Evolutionary conservation across 179 eudicot species (phyloP).

Genomic region (Actinidia polygama): DNA sequence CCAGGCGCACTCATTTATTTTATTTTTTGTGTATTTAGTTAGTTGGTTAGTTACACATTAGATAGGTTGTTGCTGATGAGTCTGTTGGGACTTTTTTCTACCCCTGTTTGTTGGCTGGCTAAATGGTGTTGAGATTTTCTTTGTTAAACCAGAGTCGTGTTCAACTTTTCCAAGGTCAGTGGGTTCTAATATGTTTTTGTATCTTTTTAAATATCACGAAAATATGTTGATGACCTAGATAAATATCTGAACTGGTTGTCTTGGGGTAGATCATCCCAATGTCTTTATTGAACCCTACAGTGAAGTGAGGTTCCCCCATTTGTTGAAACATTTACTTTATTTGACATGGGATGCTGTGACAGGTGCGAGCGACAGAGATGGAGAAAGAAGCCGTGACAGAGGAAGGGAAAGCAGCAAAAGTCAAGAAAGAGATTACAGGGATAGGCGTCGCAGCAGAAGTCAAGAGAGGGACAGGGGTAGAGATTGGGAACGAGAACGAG

Average conservation of each 20-base stretch:
- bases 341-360: slow-evolving; percentile 16
- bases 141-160: neutral
- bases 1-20: neutral
- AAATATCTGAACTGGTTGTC: neutral
- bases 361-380: slow-evolving; percentile 69
- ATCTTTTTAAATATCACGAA: neutral
- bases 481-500: slow-evolving; percentile 59
- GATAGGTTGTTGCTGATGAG: neutral
- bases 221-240: neutral
- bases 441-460: slow-evolving; percentile 64
- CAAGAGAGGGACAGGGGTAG: slow-evolving; percentile 60
- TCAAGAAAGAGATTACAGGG: slow-evolving; percentile 52
- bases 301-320: neutral
- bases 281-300: neutral
- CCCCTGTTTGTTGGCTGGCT: neutral
- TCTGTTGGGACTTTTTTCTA: neutral
- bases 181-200: neutral
- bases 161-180: neutral
- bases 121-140: neutral
- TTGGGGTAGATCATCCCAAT: neutral
- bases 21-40: neutral
- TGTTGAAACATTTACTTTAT: neutral
- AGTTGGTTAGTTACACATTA: neutral
- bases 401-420: slow-evolving; percentile 38
- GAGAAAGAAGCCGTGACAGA: slow-evolving; percentile 70